A percentile compares a stretch with the other conserved stretches of the same genome.
These are phyloP conservation scores for Blumeria hordei DNA, from an alignment of 2,329 filamentous ascomycete genomes.

Conservation along the genomic window DNA sequence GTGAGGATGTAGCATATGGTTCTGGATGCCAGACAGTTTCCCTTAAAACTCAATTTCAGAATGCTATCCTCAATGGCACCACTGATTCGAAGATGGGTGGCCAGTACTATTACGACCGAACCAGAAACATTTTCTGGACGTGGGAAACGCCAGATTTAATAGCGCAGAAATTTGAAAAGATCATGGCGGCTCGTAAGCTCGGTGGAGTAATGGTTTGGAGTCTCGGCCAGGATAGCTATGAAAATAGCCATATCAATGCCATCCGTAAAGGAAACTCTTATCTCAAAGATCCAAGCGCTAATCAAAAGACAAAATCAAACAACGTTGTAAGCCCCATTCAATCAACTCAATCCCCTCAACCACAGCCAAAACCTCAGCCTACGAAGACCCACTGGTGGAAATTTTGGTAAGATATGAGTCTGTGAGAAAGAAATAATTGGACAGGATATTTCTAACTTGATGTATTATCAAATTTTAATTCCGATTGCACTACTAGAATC, in stretches of 20 bases:
- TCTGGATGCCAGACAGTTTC: not conserved
- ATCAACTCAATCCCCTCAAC: no score
- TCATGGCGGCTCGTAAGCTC: slow-evolving; percentile 30
- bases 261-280: not conserved
- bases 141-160: slow-evolving; percentile 44
- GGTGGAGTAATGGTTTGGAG: slow-evolving; percentile 59
- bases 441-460: no score
- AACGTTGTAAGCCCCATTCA: no score
- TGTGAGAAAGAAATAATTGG: no score
- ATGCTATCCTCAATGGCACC: slow-evolving; percentile 25
- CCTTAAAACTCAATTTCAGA: slow-evolving; percentile 20
- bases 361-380: no score
- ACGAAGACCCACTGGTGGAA: no score
- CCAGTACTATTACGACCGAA: slow-evolving; percentile 40
- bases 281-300: no score
- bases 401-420: no score
- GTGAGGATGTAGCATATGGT: not conserved
- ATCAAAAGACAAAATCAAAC: no score
- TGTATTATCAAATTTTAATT: no score
- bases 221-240: slow-evolving; percentile 36
- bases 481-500: no score
- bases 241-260: not conserved
- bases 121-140: slow-evolving; percentile 42
- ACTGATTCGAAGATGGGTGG: slow-evolving; percentile 35
- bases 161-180: slow-evolving; percentile 31